These are phyloP conservation scores for Ensete glaucum DNA, from an alignment of 176 grass and related monocot genomes.

Conservation along the genomic window DNA sequence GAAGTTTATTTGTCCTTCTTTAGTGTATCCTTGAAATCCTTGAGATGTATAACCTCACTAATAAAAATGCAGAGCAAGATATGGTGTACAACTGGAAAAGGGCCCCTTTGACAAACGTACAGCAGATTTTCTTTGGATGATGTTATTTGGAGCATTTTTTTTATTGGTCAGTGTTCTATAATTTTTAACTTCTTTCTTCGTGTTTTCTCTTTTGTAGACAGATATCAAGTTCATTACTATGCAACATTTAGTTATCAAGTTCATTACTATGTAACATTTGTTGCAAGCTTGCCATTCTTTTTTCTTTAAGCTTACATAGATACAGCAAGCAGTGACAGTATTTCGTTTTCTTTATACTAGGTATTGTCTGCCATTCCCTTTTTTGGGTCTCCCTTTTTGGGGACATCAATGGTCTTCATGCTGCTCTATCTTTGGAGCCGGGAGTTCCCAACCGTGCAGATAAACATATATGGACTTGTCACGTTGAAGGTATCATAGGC, in stretches of 20 bases:
- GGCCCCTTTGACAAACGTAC: slow-evolving; percentile 68
- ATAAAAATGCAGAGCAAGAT: slow-evolving; percentile 60
- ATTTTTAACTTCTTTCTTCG: neutral
- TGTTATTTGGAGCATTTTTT: slow-evolving; percentile 74
- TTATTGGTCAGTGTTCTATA: slow-evolving; percentile 40
- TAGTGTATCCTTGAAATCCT: neutral
- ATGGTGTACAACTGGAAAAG: slow-evolving; percentile 83
- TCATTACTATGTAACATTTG: neutral
- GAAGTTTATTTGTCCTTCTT: neutral
- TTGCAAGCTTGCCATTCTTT: neutral
- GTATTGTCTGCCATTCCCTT: slow-evolving; percentile 49
- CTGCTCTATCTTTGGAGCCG: slow-evolving; percentile 96
- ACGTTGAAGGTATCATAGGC: slow-evolving; percentile 52
- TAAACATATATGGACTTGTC: slow-evolving; percentile 80
- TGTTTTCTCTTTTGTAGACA: neutral
- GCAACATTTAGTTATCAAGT: neutral
- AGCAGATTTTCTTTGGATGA: slow-evolving; percentile 93
- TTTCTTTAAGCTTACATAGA: neutral
- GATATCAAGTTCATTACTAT: neutral
- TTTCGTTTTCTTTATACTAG: slow-evolving; percentile 28
- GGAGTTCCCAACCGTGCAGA: slow-evolving; percentile 82
- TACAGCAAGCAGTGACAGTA: neutral
- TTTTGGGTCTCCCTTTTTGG: slow-evolving; percentile 23
- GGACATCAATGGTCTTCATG: slow-evolving; percentile 71
- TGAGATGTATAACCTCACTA: neutral